Conservation (phyloP, 1,284 basidiomycete genomes). For the Sporisorium graminicola region DNA sequence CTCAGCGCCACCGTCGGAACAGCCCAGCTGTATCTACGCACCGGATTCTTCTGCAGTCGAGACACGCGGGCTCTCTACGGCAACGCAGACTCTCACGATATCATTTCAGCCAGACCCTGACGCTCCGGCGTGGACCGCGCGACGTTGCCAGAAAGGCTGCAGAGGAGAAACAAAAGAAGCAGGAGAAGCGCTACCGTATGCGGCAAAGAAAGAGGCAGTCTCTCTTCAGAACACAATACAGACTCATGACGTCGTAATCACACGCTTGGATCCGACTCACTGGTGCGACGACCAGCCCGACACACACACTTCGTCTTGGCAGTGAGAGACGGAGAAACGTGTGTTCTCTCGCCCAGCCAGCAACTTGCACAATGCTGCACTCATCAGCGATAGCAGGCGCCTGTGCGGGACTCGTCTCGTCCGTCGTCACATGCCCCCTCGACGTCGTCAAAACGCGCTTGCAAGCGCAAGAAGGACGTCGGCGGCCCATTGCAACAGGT, state of each 20-base stretch:
- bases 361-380: conserved; percentile 10
- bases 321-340: background rate
- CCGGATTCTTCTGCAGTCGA: too few relatives aligned
- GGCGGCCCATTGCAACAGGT: conserved; percentile 7
- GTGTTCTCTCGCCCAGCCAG: background rate
- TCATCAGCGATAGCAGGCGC: conserved; percentile 71
- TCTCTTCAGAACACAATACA: background rate
- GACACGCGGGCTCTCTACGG: too few relatives aligned
- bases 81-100: background rate
- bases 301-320: background rate
- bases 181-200: background rate
- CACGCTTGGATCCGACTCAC: background rate
- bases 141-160: background rate
- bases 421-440: conserved; percentile 93
- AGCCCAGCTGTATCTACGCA: too few relatives aligned
- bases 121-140: background rate
- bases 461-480: conserved; percentile 79
- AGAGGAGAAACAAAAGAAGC: background rate
- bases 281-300: background rate
- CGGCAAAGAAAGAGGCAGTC: background rate
- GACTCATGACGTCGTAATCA: background rate
- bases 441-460: conserved; percentile 97
- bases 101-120: background rate
- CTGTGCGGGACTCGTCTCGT: conserved; percentile 84
- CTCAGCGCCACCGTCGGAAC: background rate